Evolutionary conservation across 306 rosid species (phyloP).

Genomic region (Delonix regia): DNA sequence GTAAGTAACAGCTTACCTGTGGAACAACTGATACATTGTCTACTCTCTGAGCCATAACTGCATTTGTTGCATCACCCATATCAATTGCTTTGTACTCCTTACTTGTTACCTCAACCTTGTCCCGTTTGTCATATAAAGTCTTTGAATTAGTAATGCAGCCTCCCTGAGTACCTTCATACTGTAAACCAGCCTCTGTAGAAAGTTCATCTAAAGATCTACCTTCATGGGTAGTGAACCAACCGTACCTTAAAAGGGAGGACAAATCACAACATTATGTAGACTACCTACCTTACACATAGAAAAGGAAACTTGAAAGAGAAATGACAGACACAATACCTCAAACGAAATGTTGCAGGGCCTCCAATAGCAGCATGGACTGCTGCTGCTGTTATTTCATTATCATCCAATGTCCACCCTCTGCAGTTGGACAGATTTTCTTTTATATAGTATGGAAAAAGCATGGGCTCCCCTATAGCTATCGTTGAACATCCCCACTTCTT

Average conservation of each 20-base stretch:
- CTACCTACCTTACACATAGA: not conserved
- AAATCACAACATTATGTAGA: slow-evolving; percentile 40
- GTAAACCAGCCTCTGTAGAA: slow-evolving; percentile 33
- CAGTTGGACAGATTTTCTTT: slow-evolving; percentile 40
- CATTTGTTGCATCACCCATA: slow-evolving; percentile 41
- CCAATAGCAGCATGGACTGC: slow-evolving; percentile 73
- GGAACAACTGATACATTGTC: slow-evolving; percentile 34
- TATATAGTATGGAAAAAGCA: slow-evolving; percentile 62
- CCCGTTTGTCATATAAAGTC: slow-evolving; percentile 35
- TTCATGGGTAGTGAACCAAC: slow-evolving; percentile 63
- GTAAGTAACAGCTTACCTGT: slow-evolving; percentile 42
- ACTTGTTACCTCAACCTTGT: slow-evolving; percentile 36
- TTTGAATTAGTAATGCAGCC: slow-evolving; percentile 28
- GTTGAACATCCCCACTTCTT: slow-evolving; percentile 83
- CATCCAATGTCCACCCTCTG: slow-evolving; percentile 73
- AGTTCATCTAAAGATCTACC: slow-evolving; percentile 34
- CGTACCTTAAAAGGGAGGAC: slow-evolving; percentile 65
- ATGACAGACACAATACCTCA: slow-evolving; percentile 58
- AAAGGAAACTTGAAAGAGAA: slow-evolving; percentile 18
- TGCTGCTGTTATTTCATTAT: slow-evolving; percentile 55
- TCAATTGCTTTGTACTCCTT: slow-evolving; percentile 40
- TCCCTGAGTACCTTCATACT: slow-evolving; percentile 38
- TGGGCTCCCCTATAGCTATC: slow-evolving; percentile 62
- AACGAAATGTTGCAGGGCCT: slow-evolving; percentile 71
- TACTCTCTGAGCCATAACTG: slow-evolving; percentile 43